These are phyloP conservation scores for Clonostachys sp. DNA, from an alignment of 2,329 filamentous ascomycete species.

Conservation along the genomic window DNA sequence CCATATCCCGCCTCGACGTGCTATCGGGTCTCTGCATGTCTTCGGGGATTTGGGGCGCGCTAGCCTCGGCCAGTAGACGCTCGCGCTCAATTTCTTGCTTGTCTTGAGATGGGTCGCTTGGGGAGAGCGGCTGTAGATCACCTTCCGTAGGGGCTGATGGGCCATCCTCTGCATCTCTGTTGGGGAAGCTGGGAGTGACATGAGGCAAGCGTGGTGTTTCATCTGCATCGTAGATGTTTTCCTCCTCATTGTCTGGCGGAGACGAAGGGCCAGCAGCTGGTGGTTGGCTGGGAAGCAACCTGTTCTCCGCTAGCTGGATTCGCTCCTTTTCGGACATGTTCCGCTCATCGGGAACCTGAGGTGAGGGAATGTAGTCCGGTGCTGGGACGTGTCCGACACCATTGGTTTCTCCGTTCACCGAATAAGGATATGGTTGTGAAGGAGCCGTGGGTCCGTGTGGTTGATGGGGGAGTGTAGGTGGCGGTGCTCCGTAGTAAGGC, in stretches of 20 bases:
- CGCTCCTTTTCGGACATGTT: constrained; percentile 77
- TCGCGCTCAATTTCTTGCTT: constrained; percentile 73
- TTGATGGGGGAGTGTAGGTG: constrained; percentile 1
- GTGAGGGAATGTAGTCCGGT: constrained; percentile 52
- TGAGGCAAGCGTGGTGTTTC: constrained; percentile 21
- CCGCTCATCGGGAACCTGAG: constrained; percentile 55
- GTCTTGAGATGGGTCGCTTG: constrained; percentile 46
- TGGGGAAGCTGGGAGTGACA: constrained; percentile 5
- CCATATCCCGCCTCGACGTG: constrained; percentile 18
- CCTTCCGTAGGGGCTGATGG: constrained; percentile 42
- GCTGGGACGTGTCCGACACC: constrained; percentile 11
- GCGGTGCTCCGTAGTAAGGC: constrained; percentile 2
- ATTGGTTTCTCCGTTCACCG: constrained; percentile 2
- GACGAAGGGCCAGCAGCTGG: constrained; percentile 30
- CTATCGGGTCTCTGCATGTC: constrained; percentile 33
- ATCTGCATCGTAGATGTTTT: constrained; percentile 46
- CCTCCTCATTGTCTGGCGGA: constrained; percentile 26
- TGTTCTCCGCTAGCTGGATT: constrained; percentile 70
- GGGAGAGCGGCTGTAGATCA: constrained; percentile 26
- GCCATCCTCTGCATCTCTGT: constrained; percentile 16
- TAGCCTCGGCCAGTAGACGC: constrained; percentile 59
- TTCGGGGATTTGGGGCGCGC: constrained; percentile 52
- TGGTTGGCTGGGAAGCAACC: constrained; percentile 76
- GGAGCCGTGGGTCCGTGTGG: not conserved
- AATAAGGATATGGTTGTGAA: constrained; percentile 5